A percentile compares a stretch with the other conserved stretches of the same genome.
phyloP scores from a whole-genome alignment of 768 basidiomycete species.

The Mycena leptocephala region DNA sequence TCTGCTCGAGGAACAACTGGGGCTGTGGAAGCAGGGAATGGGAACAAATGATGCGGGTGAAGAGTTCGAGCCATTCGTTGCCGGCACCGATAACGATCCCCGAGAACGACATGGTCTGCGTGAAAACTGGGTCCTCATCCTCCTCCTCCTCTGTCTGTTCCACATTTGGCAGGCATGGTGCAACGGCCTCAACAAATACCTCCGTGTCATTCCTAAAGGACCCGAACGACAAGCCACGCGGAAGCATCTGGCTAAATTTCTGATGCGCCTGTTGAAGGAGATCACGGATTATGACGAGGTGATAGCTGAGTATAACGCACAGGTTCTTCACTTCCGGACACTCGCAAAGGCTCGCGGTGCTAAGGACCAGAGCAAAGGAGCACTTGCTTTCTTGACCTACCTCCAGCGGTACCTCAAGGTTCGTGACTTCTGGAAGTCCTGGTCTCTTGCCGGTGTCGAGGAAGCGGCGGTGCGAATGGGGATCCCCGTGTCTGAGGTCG shows the following conservation, averaged over 20 bases:
- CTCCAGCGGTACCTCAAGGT: conserved; percentile 35
- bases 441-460: conserved; percentile 47
- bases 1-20: not conserved
- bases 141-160: not conserved
- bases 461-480: conserved; percentile 43
- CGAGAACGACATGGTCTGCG: not conserved
- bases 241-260: not conserved
- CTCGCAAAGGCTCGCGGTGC: not conserved
- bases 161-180: conserved; percentile 3
- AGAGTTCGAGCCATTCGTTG: not conserved
- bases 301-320: not conserved
- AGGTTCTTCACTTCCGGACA: not conserved
- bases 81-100: not conserved
- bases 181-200: not conserved
- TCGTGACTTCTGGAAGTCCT: conserved; percentile 45
- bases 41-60: not conserved
- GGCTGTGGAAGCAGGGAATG: not conserved
- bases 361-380: conserved; percentile 38
- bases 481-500: conserved; percentile 38
- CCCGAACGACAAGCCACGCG: not conserved
- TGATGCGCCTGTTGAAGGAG: not conserved
- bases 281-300: not conserved
- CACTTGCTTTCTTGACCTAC: conserved; percentile 42
- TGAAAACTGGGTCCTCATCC: not conserved
- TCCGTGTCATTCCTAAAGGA: not conserved